Conservation (phyloP, 140 eudicot genomes). For the Stevia rebaudiana region DNA sequence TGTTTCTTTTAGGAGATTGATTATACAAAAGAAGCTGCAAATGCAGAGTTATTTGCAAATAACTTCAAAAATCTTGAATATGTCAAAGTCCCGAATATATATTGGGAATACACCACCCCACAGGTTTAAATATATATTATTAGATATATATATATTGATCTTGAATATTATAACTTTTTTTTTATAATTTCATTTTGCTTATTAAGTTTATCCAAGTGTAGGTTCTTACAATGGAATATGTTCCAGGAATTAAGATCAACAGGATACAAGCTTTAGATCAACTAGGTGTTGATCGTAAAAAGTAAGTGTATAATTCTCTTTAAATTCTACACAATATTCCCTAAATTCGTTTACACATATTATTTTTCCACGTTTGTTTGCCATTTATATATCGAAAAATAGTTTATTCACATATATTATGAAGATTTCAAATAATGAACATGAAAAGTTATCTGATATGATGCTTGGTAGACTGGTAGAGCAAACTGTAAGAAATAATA, state of each 20-base stretch:
- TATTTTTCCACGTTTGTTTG: neutral
- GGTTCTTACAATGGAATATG: slow-evolving; percentile 99
- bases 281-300: slow-evolving; percentile 92
- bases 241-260: slow-evolving; percentile 95
- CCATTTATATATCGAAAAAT: neutral
- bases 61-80: slow-evolving; percentile 80
- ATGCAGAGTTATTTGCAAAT: slow-evolving; percentile 82
- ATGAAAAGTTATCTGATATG: neutral
- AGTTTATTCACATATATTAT: neutral
- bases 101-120: slow-evolving; percentile 96
- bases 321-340: neutral
- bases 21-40: slow-evolving; percentile 94
- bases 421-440: neutral
- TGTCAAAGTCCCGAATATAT: slow-evolving; percentile 85
- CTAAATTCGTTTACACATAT: neutral
- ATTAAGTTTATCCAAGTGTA: slow-evolving; percentile 26
- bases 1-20: slow-evolving; percentile 69
- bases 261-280: slow-evolving; percentile 93
- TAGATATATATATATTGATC: neutral
- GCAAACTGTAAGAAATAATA: neutral
- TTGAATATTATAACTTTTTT: neutral
- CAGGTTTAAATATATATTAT: slow-evolving; percentile 51
- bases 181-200: slow-evolving; percentile 13
- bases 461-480: neutral
- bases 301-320: slow-evolving; percentile 35